Percentiles rank a stretch among this genome's conserved stretches.
Evolutionary conservation across 1,139 yeast genomes (phyloP).

Genomic region (Scheffersomyces parashehatae): DNA sequence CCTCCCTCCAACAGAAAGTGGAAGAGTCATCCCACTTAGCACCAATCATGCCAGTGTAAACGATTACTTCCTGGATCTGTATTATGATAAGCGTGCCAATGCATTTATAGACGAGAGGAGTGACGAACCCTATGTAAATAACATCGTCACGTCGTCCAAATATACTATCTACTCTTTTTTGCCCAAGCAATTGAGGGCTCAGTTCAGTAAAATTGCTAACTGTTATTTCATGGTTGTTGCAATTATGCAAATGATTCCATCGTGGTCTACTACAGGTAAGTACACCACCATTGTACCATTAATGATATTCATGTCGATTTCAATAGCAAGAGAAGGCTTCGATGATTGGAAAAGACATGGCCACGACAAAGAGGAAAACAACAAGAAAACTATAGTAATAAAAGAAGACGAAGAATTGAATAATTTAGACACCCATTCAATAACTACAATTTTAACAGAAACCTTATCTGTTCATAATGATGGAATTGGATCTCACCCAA

Average conservation of each 20-base stretch:
- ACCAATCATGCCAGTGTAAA: conserved; percentile 35
- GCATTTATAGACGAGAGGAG: conserved; percentile 66
- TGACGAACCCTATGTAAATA: conserved; percentile 61
- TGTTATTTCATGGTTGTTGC: conserved; percentile 84
- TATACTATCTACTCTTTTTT: conserved; percentile 79
- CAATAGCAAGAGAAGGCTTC: conserved; percentile 89
- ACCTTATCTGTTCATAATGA: conserved; percentile 17
- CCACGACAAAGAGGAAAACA: conserved; percentile 84
- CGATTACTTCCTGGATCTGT: conserved; percentile 26
- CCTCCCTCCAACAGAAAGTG: conserved; percentile 60
- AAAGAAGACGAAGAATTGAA: conserved; percentile 29
- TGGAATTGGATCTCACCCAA: conserved; percentile 1
- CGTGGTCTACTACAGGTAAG: conserved; percentile 98
- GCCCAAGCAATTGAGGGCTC: conserved; percentile 87
- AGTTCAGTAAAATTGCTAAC: conserved; percentile 90
- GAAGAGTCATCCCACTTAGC: conserved; percentile 73
- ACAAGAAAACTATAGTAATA: conserved; percentile 51
- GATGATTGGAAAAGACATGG: conserved; percentile 90
- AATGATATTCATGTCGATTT: conserved; percentile 81
- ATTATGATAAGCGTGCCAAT: conserved; percentile 24
- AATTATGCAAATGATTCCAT: conserved; percentile 91
- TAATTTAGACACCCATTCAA: conserved; percentile 38
- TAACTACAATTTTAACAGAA: conserved; percentile 39
- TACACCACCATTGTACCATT: conserved; percentile 91
- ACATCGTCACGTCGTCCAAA: conserved; percentile 81